A percentile compares a stretch with the other conserved stretches of the same genome.
These are phyloP conservation scores for Rhizoclosmatium globosum DNA, from an alignment of 192 early-diverging fungal genomes.

Conservation along the genomic window DNA sequence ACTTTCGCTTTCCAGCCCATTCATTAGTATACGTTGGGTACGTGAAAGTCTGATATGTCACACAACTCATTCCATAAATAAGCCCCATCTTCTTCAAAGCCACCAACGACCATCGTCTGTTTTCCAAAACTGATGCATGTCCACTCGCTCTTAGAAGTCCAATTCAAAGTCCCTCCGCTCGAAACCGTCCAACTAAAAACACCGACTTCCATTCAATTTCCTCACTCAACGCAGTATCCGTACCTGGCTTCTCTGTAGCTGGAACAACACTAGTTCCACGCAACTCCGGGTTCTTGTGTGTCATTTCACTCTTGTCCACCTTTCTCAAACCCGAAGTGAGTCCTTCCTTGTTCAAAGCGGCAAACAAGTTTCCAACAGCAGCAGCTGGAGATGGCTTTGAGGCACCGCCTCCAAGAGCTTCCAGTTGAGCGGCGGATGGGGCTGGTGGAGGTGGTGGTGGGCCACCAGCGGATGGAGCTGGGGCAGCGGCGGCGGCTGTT, in stretches of 20 bases:
- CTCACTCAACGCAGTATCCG: no score
- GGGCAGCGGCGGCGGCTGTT: constrained; percentile 44
- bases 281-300: constrained; percentile 96
- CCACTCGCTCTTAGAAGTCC: no score
- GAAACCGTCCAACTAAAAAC: no score
- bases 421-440: constrained; percentile 45
- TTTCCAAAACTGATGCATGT: no score
- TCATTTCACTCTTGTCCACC: constrained; percentile 96
- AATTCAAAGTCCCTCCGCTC: no score
- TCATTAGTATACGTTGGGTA: no score
- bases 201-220: background rate
- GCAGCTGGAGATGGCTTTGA: constrained; percentile 25
- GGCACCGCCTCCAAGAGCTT: background rate
- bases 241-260: constrained; percentile 17
- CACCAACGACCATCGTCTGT: no score
- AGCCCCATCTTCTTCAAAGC: no score
- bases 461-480: constrained; percentile 46
- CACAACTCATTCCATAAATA: no score
- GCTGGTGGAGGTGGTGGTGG: constrained; percentile 17
- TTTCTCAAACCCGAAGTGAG: constrained; percentile 78
- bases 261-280: constrained; percentile 72
- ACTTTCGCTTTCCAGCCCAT: no score
- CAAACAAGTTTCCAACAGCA: constrained; percentile 73
- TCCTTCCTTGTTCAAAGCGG: constrained; percentile 83
- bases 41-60: no score